Conservation (phyloP, 805 yeast genomes). For the Monosporozyma aquatica region DNA sequence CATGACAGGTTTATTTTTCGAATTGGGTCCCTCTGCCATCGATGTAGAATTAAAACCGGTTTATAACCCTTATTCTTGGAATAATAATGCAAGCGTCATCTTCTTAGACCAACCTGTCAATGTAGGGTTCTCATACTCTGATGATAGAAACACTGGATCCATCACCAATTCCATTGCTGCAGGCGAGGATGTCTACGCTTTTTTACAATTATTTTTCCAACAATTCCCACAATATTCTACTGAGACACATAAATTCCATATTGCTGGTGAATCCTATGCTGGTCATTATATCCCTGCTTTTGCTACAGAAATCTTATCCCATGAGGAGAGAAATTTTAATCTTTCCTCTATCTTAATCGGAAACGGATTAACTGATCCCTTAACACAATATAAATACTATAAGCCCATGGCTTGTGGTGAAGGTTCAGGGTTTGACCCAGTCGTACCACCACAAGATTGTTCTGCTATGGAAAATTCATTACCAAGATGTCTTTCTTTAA, state of each 20-base stretch:
- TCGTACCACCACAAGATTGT: slow-evolving; percentile 73
- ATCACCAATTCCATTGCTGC: slow-evolving; percentile 74
- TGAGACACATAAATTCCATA: slow-evolving; percentile 47
- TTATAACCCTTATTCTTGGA: slow-evolving; percentile 75
- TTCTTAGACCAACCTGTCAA: slow-evolving; percentile 95
- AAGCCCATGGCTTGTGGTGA: slow-evolving; percentile 94
- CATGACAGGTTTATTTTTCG: slow-evolving; percentile 96
- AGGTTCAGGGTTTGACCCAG: slow-evolving; percentile 68
- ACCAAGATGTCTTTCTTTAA: slow-evolving; percentile 70
- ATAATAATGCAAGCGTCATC: slow-evolving; percentile 63
- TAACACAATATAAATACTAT: slow-evolving; percentile 66
- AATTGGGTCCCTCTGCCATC: slow-evolving; percentile 80
- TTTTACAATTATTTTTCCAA: slow-evolving; percentile 56
- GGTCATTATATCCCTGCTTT: slow-evolving; percentile 94
- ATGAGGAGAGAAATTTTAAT: slow-evolving; percentile 51
- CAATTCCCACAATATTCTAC: slow-evolving; percentile 70
- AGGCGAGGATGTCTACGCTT: slow-evolving; percentile 34
- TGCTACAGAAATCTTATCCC: slow-evolving; percentile 69
- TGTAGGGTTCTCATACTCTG: slow-evolving; percentile 75
- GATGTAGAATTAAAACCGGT: slow-evolving; percentile 37
- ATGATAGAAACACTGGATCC: slow-evolving; percentile 32
- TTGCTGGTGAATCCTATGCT: slow-evolving; percentile 96
- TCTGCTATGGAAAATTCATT: slow-evolving; percentile 54
- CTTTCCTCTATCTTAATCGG: slow-evolving; percentile 78
- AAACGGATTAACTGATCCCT: slow-evolving; percentile 83